A percentile compares a stretch with the other conserved stretches of the same genome.
Conservation (phyloP, 108 stramenopile genomes). For the Nannochloropsis salina region DNA sequence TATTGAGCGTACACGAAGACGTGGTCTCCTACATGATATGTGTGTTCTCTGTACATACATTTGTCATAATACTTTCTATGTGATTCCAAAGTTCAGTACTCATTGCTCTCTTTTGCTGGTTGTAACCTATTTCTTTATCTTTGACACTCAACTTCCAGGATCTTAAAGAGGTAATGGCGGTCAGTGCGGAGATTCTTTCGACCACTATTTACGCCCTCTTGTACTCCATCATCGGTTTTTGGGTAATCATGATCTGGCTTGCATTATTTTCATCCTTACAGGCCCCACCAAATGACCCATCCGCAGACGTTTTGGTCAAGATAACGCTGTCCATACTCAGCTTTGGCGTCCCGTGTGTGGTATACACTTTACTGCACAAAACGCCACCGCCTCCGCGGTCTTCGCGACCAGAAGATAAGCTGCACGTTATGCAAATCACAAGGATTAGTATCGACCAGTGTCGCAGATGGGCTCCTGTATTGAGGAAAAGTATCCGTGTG, state of each 20-base stretch:
- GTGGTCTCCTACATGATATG: no score
- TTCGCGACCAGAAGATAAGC: not conserved
- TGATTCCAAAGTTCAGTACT: no score
- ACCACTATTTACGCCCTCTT: no score
- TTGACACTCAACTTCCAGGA: no score
- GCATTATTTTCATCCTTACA: not conserved
- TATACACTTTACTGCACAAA: not conserved
- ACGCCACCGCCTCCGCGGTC: not conserved
- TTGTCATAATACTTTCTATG: no score
- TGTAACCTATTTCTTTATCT: no score
- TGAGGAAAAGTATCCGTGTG: not conserved
- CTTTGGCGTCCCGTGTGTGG: not conserved
- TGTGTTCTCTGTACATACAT: no score
- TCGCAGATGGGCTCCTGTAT: not conserved
- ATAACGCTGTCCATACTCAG: constrained; percentile 13
- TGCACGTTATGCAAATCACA: not conserved
- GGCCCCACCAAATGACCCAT: not conserved
- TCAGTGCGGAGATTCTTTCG: no score
- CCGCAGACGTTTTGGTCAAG: not conserved
- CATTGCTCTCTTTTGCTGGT: no score
- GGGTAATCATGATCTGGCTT: not conserved
- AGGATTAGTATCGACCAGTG: not conserved
- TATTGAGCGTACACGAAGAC: no score
- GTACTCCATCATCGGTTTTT: no score
- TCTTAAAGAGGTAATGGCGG: no score